Conservation (phyloP, 106 monocot species). For the Posidonia australis region DNA sequence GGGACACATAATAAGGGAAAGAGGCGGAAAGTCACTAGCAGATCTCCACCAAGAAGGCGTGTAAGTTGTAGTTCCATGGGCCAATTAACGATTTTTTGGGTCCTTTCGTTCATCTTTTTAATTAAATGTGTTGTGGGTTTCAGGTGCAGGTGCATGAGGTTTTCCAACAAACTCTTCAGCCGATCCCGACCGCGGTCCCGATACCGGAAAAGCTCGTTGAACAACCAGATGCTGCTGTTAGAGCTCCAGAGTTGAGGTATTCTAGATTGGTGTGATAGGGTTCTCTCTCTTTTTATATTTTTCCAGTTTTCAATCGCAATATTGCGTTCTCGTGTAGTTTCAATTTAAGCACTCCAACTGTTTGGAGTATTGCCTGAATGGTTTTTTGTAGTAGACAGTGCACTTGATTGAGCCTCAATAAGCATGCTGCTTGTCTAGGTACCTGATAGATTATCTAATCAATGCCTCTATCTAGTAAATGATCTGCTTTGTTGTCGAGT, state of each 20-base stretch:
- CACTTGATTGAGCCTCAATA: neutral
- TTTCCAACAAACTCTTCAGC: neutral
- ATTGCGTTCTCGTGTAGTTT: too few relatives aligned
- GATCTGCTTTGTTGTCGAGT: too few relatives aligned
- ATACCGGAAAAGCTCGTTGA: neutral
- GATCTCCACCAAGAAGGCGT: neutral
- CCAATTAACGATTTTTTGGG: too few relatives aligned
- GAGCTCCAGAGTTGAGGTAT: neutral
- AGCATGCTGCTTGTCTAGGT: neutral
- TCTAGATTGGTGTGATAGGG: neutral
- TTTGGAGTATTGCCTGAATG: neutral
- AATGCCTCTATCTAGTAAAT: too few relatives aligned
- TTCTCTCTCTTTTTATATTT: neutral
- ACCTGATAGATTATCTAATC: neutral
- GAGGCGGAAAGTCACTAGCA: constrained; percentile 5
- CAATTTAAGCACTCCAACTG: neutral
- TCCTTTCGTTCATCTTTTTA: neutral
- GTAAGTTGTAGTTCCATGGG: neutral
- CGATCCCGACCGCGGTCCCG: neutral
- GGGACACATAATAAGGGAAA: constrained; percentile 10
- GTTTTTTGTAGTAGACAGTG: neutral
- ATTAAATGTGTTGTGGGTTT: neutral
- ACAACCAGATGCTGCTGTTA: neutral
- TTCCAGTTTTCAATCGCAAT: neutral
- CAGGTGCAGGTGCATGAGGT: constrained; percentile 8